Evolutionary conservation across 257 asterid genomes (phyloP), one percentile per base, ranked within the genome.

Genomic region (Cynanchum wilfordii): DNA sequence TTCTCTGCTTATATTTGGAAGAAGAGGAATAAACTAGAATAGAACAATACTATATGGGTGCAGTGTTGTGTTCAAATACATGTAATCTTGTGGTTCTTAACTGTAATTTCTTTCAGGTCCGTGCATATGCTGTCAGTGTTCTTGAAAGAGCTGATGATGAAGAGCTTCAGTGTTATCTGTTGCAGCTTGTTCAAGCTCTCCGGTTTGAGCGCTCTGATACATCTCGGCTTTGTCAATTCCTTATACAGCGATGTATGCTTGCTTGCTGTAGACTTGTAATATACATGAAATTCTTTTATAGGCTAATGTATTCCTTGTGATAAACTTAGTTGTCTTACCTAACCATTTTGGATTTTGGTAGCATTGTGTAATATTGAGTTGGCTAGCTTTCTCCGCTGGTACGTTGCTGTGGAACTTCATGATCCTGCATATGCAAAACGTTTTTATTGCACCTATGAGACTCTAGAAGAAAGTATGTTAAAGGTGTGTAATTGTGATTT

Each of bases 341-440:
- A 52, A 45, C 55, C 33, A 49, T 76, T 44, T 75, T 76, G 38
- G 70, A 62, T 75, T 47, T 80, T 82, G 51, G 79, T 95, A 94
- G 99, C 99, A 79, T 75, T 94, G 66, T 58, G 93, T 80, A 91
- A 91, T 77, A 92, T 91, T 75, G 97, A 89, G 73, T 80, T 94
- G 89, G 99, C 99, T 82, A 94, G 97, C 91, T 94, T 94, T 84
- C 96, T 94, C 57, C 96, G 99, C 70, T 94, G 99, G 96, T 94
- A 89, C 74, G 97, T 94, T 72, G 96, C 96, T 19, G 99, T 94
- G 75, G 99, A 94, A 82, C 99, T 94, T 82, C 97, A 94, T 67
- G 99, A 94, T 80, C 99, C 88, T 66, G 87, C 88, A 25, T 90
- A 89, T 87, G 97, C 97, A 68, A 86, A 93, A 77, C 97, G 97